These are phyloP conservation scores for Ceratobasidium sp. DNA, from an alignment of 1,284 basidiomycete genomes.

Conservation along the genomic window DNA sequence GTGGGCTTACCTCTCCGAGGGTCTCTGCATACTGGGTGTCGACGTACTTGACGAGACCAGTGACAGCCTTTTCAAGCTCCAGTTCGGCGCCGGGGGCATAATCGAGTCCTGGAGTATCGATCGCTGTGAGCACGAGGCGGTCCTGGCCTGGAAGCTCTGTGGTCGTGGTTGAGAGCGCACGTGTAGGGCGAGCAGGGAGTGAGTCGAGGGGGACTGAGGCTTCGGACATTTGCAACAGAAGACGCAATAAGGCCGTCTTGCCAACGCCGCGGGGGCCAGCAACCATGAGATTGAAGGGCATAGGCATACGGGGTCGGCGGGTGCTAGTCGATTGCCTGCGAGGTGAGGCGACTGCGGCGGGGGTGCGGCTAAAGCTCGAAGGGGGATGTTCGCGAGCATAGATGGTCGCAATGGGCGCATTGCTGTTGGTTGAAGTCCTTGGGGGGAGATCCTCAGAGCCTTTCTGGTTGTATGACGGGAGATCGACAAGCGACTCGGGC, in stretches of 20 bases:
- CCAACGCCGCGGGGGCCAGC: conserved; percentile 79
- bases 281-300: conserved; percentile 85
- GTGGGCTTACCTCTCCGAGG: conserved; percentile 71
- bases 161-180: conserved; percentile 65
- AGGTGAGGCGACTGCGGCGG: conserved; percentile 49
- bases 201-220: conserved; percentile 33
- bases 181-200: conserved; percentile 69
- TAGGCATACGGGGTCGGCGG: conserved; percentile 66
- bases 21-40: conserved; percentile 81
- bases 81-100: conserved; percentile 72
- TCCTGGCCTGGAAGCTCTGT: conserved; percentile 74
- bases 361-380: conserved; percentile 50
- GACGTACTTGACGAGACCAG: conserved; percentile 70
- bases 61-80: conserved; percentile 75
- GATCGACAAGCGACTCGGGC: conserved; percentile 77
- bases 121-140: conserved; percentile 72
- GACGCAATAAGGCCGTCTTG: conserved; percentile 75
- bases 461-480: conserved; percentile 41
- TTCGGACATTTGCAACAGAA: conserved; percentile 40
- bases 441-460: neutral
- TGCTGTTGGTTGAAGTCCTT: conserved; percentile 38
- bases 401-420: conserved; percentile 29
- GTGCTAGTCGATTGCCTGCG: conserved; percentile 54
- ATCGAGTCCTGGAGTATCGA: conserved; percentile 82
- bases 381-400: conserved; percentile 40